These are phyloP conservation scores for Corallochytrium limacisporum DNA, from an alignment of 78 protist genomes.

Conservation along the genomic window DNA sequence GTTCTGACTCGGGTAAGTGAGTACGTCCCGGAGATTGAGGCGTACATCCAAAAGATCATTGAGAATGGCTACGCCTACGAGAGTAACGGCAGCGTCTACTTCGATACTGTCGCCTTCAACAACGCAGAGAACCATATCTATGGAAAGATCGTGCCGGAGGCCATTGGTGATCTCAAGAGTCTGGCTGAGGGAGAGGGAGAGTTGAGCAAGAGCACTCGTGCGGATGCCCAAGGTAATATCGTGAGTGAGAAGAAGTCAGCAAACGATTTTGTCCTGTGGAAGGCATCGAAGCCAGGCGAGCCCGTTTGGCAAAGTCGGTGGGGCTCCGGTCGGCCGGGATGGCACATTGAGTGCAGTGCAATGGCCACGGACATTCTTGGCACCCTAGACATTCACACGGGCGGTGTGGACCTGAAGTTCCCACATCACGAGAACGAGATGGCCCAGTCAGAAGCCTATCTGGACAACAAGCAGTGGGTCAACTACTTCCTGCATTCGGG, in stretches of 20 bases:
- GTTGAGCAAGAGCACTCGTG: not conserved
- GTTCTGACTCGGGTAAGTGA: constrained; percentile 90
- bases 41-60: constrained; percentile 62
- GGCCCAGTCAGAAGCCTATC: constrained; percentile 79
- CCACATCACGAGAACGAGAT: constrained; percentile 99
- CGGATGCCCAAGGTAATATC: too few relatives aligned
- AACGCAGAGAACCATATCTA: constrained; percentile 39
- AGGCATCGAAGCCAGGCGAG: constrained; percentile 50
- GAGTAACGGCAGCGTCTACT: constrained; percentile 65
- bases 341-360: constrained; percentile 99
- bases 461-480: constrained; percentile 64
- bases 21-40: constrained; percentile 79
- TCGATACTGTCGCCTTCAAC: constrained; percentile 35
- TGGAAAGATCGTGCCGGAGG: constrained; percentile 60
- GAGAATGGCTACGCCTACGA: constrained; percentile 69
- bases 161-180: constrained; percentile 33
- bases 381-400: constrained; percentile 72
- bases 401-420: constrained; percentile 96
- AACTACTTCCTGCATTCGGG: constrained; percentile 85
- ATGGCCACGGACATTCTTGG: constrained; percentile 88
- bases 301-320: constrained; percentile 68
- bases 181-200: constrained; percentile 58
- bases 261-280: constrained; percentile 78
- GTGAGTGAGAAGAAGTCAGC: not conserved
- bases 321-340: constrained; percentile 99